Conservation (phyloP, 768 basidiomycete species). For the Pleurotus tuber-regium region DNA sequence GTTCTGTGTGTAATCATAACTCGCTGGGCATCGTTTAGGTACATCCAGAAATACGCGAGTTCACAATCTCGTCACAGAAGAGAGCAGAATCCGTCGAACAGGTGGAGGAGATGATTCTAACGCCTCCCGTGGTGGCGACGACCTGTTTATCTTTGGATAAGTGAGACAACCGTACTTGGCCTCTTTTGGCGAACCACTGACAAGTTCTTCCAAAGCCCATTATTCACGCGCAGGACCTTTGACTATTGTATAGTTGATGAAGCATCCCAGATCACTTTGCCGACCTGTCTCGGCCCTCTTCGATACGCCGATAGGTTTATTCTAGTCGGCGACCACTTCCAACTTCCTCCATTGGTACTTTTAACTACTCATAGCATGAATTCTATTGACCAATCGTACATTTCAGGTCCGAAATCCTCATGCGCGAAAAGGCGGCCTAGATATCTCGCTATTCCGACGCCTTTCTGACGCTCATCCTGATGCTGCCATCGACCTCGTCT, state of each 20-base stretch:
- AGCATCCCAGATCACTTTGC: slow-evolving; percentile 95
- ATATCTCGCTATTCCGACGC: slow-evolving; percentile 84
- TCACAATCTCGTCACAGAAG: slow-evolving; percentile 59
- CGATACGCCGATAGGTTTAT: slow-evolving; percentile 89
- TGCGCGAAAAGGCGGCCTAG: slow-evolving; percentile 84
- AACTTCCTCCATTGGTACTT: slow-evolving; percentile 90
- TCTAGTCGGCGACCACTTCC: slow-evolving; percentile 96
- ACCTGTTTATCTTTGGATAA: slow-evolving; percentile 94
- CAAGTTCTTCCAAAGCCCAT: slow-evolving; percentile 45
- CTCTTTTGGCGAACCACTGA: slow-evolving; percentile 30
- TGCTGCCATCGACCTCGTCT: slow-evolving; percentile 79
- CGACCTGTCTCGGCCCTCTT: slow-evolving; percentile 91
- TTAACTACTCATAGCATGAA: not conserved
- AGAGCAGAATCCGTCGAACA: slow-evolving; percentile 72
- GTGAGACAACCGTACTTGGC: slow-evolving; percentile 43
- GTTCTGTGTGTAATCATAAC: no score
- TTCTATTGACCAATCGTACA: slow-evolving; percentile 3
- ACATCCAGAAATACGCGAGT: slow-evolving; percentile 74
- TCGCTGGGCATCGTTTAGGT: no score
- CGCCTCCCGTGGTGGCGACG: slow-evolving; percentile 92
- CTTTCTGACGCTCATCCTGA: slow-evolving; percentile 86
- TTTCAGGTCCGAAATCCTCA: slow-evolving; percentile 73
- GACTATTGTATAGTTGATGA: slow-evolving; percentile 99
- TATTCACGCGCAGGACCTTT: slow-evolving; percentile 84
- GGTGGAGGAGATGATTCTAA: slow-evolving; percentile 78